A percentile compares a stretch with the other conserved stretches of the same genome.
Evolutionary conservation across 179 eudicot genomes (phyloP).

Genomic region (Heliamphora pulchella): DNA sequence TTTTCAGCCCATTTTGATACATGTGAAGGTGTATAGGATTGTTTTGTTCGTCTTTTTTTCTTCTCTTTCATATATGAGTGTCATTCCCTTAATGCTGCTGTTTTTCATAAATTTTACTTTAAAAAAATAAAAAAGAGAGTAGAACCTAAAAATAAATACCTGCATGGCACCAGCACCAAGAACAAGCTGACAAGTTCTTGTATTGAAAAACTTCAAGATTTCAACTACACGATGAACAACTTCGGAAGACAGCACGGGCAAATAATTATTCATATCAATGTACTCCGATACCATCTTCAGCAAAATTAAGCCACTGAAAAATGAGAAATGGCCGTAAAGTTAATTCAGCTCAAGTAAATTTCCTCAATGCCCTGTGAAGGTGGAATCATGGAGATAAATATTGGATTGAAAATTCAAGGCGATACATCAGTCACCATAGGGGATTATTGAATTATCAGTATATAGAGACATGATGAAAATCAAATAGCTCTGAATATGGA

Average conservation of each 20-base stretch:
- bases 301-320: conserved; percentile 84
- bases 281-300: conserved; percentile 98
- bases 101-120: no score
- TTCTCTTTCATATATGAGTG: no score
- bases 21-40: no score
- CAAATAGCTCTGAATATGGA: not conserved
- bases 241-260: conserved; percentile 82
- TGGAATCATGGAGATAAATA: not conserved
- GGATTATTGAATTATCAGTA: not conserved
- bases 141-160: conserved; percentile 32
- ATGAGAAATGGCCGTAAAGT: conserved; percentile 8
- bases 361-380: not conserved
- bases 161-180: conserved; percentile 99
- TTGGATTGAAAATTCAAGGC: conserved; percentile 6
- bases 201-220: conserved; percentile 85
- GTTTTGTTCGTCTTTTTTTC: no score
- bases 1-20: no score
- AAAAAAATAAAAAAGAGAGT: not conserved
- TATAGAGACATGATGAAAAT: not conserved
- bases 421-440: not conserved
- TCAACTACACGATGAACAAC: conserved; percentile 94
- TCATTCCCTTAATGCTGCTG: no score
- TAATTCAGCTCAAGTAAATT: not conserved
- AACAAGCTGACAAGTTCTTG: conserved; percentile 94
- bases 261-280: conserved; percentile 75